Conservation (phyloP, 345 rosid genomes). For the Populus simonii region DNA sequence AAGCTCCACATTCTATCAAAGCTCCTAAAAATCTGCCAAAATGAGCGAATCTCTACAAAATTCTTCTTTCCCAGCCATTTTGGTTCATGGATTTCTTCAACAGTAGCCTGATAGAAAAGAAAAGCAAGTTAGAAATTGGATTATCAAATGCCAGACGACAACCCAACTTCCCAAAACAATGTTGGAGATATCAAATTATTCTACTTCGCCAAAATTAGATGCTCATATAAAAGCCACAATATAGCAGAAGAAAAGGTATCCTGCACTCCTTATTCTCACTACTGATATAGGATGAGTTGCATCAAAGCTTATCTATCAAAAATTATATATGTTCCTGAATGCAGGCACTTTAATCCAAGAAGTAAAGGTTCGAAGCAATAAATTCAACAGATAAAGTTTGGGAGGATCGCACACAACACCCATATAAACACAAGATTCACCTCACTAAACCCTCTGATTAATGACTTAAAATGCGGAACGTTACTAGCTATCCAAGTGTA, state of each 20-base stretch:
- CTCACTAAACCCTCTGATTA: background rate
- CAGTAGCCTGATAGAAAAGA: slow-evolving; percentile 37
- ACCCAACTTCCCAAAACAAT: background rate
- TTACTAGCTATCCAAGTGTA: background rate
- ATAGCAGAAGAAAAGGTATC: background rate
- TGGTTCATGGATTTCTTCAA: slow-evolving; percentile 39
- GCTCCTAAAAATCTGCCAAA: slow-evolving; percentile 97
- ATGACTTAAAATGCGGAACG: background rate
- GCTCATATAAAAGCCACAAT: background rate
- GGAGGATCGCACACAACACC: background rate
- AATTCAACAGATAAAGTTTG: background rate
- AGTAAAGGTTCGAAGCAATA: background rate
- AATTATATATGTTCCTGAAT: background rate
- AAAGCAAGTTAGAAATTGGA: slow-evolving; percentile 7
- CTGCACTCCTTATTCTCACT: background rate
- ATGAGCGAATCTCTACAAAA: slow-evolving; percentile 87
- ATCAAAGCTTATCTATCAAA: background rate
- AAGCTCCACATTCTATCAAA: slow-evolving; percentile 97
- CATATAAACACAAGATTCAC: background rate
- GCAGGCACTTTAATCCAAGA: background rate
- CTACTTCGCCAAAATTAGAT: background rate
- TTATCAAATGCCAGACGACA: background rate
- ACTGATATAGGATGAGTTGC: background rate
- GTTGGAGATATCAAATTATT: background rate
- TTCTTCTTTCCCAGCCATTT: slow-evolving; percentile 90